Evolutionary conservation across 345 rosid species (phyloP).

Genomic region (Salix arbutifolia): DNA sequence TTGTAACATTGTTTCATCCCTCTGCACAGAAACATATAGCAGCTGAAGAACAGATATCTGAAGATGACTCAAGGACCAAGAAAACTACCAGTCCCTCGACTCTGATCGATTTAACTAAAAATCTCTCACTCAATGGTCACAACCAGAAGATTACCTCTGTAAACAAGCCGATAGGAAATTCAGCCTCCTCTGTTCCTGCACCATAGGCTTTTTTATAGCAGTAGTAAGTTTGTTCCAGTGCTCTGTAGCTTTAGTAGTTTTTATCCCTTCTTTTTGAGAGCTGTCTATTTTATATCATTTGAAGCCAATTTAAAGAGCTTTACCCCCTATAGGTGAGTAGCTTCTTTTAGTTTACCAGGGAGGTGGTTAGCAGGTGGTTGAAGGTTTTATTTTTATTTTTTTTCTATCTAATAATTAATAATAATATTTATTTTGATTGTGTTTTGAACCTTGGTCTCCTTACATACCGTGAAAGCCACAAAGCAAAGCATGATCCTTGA

Average conservation of each 20-base stretch:
- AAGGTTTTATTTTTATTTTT: not conserved
- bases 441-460: not conserved
- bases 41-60: conserved; percentile 23
- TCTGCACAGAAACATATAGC: conserved; percentile 29
- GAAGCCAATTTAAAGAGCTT: not conserved
- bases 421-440: too few relatives aligned
- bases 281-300: not conserved
- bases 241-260: not conserved
- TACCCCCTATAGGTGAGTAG: not conserved
- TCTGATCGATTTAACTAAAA: conserved; percentile 46
- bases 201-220: conserved; percentile 14
- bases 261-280: not conserved
- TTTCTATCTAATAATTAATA: not conserved
- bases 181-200: conserved; percentile 16
- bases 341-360: not conserved
- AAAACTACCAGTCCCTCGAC: conserved; percentile 28
- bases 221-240: not conserved
- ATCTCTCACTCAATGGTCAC: conserved; percentile 47
- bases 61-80: conserved; percentile 23
- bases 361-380: not conserved
- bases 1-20: not conserved
- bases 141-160: conserved; percentile 16
- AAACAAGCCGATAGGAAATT: conserved; percentile 22
- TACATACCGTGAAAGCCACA: not conserved
- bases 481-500: not conserved